Evolutionary conservation across 257 asterid species (phyloP).

Genomic region (Capsicum baccatum): DNA sequence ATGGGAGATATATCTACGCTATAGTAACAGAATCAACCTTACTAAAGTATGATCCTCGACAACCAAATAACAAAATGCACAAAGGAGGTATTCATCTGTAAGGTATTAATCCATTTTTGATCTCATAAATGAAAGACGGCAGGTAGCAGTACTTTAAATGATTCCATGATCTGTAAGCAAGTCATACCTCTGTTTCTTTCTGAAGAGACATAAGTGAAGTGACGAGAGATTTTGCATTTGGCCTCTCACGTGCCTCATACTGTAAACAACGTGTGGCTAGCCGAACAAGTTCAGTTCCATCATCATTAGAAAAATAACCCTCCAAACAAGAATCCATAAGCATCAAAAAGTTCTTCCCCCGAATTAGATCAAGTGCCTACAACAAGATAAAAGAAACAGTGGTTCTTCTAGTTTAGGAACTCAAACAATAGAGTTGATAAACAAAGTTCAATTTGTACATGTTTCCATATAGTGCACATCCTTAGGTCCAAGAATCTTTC

Average conservation of each 20-base stretch:
- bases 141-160: not conserved
- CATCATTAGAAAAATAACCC: conserved; percentile 88
- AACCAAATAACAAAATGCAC: conserved; percentile 9
- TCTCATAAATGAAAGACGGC: conserved; percentile 10
- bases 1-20: not conserved
- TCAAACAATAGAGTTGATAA: not conserved
- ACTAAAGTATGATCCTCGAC: not conserved
- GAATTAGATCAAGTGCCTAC: conserved; percentile 90
- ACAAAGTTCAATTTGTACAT: not conserved
- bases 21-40: not conserved
- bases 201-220: conserved; percentile 70
- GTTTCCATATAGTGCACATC: conserved; percentile 18
- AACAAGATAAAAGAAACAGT: not conserved
- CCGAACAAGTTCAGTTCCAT: conserved; percentile 85
- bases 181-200: conserved; percentile 71
- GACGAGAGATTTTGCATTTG: conserved; percentile 74
- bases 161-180: not conserved
- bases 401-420: conserved; percentile 21
- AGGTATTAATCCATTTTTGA: not conserved
- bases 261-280: conserved; percentile 87
- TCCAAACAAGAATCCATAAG: conserved; percentile 92
- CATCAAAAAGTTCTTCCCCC: conserved; percentile 73
- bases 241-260: conserved; percentile 94
- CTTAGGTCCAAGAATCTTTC: conserved; percentile 3
- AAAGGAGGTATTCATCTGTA: not conserved